Evolutionary conservation across 345 rosid genomes (phyloP), one percentile per base, ranked within the genome.

Genomic region (Crucihimalaya himalaica): DNA sequence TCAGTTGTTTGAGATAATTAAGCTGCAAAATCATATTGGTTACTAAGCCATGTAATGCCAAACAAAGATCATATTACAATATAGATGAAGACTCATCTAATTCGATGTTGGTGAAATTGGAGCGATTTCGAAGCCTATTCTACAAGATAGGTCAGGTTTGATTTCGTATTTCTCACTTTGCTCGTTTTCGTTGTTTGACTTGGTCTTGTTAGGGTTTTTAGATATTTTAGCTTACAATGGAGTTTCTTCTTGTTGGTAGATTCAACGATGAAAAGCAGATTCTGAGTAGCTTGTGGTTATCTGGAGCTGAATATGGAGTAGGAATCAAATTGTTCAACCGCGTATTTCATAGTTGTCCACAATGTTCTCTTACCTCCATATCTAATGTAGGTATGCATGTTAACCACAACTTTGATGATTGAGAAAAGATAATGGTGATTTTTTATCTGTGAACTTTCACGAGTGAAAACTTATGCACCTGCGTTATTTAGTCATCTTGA

Each of bases 1-100:
- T 53, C 66, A 3, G 75, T 47, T 19, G 74, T 21, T 56, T 79
- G 70, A 56, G 8, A 42, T 70, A 74, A 58, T 94, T 84, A 79
- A 89, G 91, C 99, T 94, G 97, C 71, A 68, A 68, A 60, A 58
- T 25, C 9, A 64, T 57, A 43, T 23, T 16, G 5, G 47, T 28
- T 47, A 39, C 11, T n/a, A 72, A n/a, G 12, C 40, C 45, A 28
- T 52, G 42, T 31, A 55, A 19, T 19, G 29, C 20, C 31, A 71
- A 65, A 48, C 6, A 23, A 71, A 57, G 59, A 50, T 66, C 34
- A 46, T 11, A 32, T 23, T 15, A 18, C 8, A 31, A 37, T 46
- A 28, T 16, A 47, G 85, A 53, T 56, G 35, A 55, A 19, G 46
- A 76, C 96, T 81, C 83, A 95, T n/a, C n/a, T n/a, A n/a, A n/a